These are phyloP conservation scores for Epicoccum nigrum DNA, from an alignment of 2,329 filamentous ascomycete species.

Conservation along the genomic window DNA sequence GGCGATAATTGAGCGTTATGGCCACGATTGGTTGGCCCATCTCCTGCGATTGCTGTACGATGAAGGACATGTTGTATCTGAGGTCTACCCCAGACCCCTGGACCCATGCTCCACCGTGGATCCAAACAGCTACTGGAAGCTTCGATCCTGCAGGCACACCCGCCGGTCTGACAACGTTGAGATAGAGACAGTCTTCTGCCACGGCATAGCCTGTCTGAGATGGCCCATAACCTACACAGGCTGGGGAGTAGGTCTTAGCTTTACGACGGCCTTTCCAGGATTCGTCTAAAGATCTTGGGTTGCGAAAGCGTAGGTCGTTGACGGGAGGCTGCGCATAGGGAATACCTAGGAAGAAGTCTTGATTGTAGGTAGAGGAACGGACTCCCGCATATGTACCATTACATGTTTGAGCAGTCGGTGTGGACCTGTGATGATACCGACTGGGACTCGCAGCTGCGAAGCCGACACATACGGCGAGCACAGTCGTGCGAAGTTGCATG, in stretches of 20 bases:
- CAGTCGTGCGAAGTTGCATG: neutral
- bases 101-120: constrained; percentile 39
- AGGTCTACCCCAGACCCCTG: constrained; percentile 27
- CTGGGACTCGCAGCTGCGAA: neutral
- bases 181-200: constrained; percentile 29
- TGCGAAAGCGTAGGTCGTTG: constrained; percentile 3
- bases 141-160: constrained; percentile 38
- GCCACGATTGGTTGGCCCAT: constrained; percentile 25
- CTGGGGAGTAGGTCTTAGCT: neutral
- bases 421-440: neutral
- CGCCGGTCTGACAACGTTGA: constrained; percentile 27
- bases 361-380: neutral
- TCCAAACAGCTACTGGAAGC: neutral
- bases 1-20: constrained; percentile 34
- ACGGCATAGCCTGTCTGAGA: constrained; percentile 20
- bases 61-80: constrained; percentile 16
- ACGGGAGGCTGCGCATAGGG: constrained; percentile 18
- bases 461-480: neutral
- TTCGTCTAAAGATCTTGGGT: constrained; percentile 5
- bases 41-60: constrained; percentile 19
- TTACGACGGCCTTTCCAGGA: constrained; percentile 4
- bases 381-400: neutral
- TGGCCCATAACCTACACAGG: neutral
- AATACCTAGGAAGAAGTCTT: constrained; percentile 23
- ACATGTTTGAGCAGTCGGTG: neutral